Evolutionary conservation across 2,329 filamentous ascomycete species (phyloP).

Genomic region (Talaromyces sp.): DNA sequence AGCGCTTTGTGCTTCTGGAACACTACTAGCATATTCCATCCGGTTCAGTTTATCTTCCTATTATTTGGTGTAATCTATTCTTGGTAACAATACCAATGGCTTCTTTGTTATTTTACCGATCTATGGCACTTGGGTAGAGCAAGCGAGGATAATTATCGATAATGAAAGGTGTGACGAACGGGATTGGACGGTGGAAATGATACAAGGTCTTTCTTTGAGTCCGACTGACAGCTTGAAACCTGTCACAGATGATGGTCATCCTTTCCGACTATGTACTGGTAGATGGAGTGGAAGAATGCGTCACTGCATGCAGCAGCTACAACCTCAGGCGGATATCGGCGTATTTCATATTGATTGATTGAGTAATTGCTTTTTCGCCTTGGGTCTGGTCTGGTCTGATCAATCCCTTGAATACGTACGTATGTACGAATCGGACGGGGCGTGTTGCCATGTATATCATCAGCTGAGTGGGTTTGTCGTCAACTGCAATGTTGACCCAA

Average conservation of each 20-base stretch:
- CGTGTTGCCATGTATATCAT: conserved; percentile 9
- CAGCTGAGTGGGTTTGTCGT: background rate
- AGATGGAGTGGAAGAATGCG: background rate
- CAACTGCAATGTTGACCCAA: background rate
- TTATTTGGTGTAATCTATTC: background rate
- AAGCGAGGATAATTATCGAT: background rate
- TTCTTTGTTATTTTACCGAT: background rate
- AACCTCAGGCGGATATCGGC: background rate
- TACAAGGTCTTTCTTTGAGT: conserved; percentile 5
- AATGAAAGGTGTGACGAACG: background rate
- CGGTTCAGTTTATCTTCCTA: background rate
- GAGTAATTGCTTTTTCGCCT: background rate
- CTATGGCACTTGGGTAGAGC: background rate
- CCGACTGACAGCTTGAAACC: background rate
- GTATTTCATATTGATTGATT: conserved; percentile 9
- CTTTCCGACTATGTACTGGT: background rate
- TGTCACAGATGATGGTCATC: conserved; percentile 2
- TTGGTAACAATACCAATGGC: background rate
- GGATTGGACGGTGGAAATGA: background rate
- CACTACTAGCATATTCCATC: background rate
- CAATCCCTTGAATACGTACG: background rate
- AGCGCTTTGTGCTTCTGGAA: conserved; percentile 8
- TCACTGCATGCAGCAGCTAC: background rate
- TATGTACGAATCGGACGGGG: background rate
- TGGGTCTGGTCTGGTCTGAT: background rate